Evolutionary conservation across 352 stramenopile genomes (phyloP).

Genomic region (Chrysophaeum taylorii): DNA sequence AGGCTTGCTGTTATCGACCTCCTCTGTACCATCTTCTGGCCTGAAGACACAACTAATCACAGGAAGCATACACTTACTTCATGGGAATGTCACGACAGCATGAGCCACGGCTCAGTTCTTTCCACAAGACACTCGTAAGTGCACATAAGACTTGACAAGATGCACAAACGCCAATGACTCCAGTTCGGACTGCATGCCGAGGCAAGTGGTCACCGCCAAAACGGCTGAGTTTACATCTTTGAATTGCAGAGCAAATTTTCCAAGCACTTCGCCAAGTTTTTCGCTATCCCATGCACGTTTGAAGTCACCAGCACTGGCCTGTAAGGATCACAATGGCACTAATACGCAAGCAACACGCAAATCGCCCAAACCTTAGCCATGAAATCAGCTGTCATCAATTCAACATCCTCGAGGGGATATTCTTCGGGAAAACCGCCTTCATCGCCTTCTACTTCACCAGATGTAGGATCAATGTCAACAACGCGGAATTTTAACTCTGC

Average conservation of each 20-base stretch:
- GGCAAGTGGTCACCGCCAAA: slow-evolving; percentile 83
- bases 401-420: slow-evolving; percentile 93
- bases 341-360: background rate
- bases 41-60: no score
- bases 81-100: no score
- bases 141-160: slow-evolving; percentile 53
- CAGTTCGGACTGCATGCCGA: slow-evolving; percentile 81
- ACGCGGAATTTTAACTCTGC: slow-evolving; percentile 82
- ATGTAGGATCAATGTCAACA: slow-evolving; percentile 27
- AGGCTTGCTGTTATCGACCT: background rate
- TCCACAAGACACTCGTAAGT: slow-evolving; percentile 39
- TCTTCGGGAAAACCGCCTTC: slow-evolving; percentile 86
- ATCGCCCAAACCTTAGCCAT: slow-evolving; percentile 79
- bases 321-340: background rate
- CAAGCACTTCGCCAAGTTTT: slow-evolving; percentile 83
- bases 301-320: slow-evolving; percentile 77
- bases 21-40: slow-evolving; percentile 47
- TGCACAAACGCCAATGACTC: background rate
- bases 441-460: slow-evolving; percentile 62
- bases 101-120: no score
- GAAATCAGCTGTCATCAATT: slow-evolving; percentile 85
- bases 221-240: slow-evolving; percentile 89
- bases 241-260: slow-evolving; percentile 89
- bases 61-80: no score
- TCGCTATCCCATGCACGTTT: slow-evolving; percentile 87